Evolutionary conservation across 202 grass and related monocot genomes (phyloP).

Genomic region (Sporobolus alterniflorus): DNA sequence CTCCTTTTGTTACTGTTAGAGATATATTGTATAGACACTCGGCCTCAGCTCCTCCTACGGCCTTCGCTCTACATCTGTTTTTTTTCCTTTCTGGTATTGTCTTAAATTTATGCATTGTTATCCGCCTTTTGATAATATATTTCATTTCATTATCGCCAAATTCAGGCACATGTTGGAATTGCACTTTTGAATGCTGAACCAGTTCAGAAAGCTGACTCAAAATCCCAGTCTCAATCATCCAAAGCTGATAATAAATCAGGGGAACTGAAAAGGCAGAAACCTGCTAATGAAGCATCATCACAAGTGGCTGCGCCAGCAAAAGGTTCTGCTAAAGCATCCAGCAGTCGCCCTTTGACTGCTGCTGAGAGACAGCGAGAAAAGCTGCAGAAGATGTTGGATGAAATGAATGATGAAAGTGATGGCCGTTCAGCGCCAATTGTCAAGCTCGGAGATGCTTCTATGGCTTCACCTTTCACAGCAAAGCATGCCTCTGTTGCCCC

Average conservation of each 20-base stretch:
- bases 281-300: conserved; percentile 54
- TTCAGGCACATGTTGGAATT: conserved; percentile 94
- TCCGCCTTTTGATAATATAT: neutral
- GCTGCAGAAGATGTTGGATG: conserved; percentile 91
- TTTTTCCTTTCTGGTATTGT: neutral
- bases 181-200: conserved; percentile 92
- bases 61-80: too few relatives aligned
- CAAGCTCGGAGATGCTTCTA: conserved; percentile 97
- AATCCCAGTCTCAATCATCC: conserved; percentile 48
- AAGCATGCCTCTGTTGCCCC: conserved; percentile 94
- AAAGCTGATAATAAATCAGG: conserved; percentile 82
- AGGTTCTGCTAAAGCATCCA: conserved; percentile 46
- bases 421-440: conserved; percentile 75
- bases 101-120: conserved; percentile 18
- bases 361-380: conserved; percentile 87
- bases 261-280: conserved; percentile 71
- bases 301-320: conserved; percentile 43
- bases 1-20: neutral
- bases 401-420: conserved; percentile 93
- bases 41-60: too few relatives aligned
- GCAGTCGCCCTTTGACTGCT: conserved; percentile 60
- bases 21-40: too few relatives aligned
- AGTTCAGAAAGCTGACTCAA: conserved; percentile 60
- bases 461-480: conserved; percentile 99
- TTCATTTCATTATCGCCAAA: conserved; percentile 16